Evolutionary conservation across 129 eudicot species (phyloP), one percentile per base, ranked within the genome.

Genomic region (Helichrysum umbraculigerum): DNA sequence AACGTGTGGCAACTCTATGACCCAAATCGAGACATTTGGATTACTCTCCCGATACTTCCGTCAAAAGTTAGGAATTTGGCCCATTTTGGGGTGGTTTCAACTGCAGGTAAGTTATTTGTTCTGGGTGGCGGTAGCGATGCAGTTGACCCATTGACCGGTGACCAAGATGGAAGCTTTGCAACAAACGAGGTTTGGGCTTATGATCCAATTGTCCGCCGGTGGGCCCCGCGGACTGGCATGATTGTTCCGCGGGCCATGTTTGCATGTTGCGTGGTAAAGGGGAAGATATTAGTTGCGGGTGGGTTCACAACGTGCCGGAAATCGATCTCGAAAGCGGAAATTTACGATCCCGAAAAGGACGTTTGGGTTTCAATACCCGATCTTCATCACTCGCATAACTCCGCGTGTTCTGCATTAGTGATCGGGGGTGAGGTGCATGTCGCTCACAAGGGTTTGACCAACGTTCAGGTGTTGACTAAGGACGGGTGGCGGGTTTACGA

Each of bases 51-150:
- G 0, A 78, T 81, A 22, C 93, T 95, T 21, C 99, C 99, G 4
- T 95, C 99, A 57, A 88, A 80, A 33, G 92, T 91, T 21, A 72
- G 86, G 39, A 91, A 89, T 61, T 86, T 95, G 63, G 92, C 96
- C 33, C 85, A 87, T 65, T 95, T 91, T 14, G 97, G 99, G 8
- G 88, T 81, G 0, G 99, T 91, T 79, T 91, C 97, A 3, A 81
- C 89, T 21, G 84, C 85, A 7, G 99, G 99, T 57, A 95, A 89
- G 81, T 73, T 95, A 28, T 95, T 84, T 66, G 96, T 95, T 12
- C 81, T 95, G 22, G 99, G 99, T 63, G 99, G 99, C 32, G 96
- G 97, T 33, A 95, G 99, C 28, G 99, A 91, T n/a, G 97, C 97
- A 9, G 96, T 95, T 16, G 97, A 95, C 69, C 97, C 94, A 14